Percentiles rank a stretch among this genome's conserved stretches.
Conservation (phyloP, 2,329 filamentous ascomycete genomes). For the Fusarium abutilonis region DNA sequence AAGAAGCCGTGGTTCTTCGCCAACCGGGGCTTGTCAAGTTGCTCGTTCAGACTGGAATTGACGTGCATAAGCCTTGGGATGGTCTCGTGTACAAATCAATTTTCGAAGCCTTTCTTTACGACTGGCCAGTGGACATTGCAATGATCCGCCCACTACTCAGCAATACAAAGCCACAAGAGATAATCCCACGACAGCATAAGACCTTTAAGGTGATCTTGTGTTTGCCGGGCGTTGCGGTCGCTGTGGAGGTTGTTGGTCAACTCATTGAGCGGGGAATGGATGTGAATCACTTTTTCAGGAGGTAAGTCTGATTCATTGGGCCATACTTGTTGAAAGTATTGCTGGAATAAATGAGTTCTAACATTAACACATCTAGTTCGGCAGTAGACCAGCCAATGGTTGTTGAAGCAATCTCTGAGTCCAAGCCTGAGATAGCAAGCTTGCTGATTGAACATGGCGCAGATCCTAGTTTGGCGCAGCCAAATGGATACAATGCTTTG, state of each 20-base stretch:
- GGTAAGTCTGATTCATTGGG: not conserved
- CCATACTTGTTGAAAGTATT: too few species aligned
- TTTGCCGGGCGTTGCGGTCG: not conserved
- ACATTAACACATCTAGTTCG: not conserved
- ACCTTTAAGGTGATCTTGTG: constrained; percentile 23
- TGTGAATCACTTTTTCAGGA: constrained; percentile 22
- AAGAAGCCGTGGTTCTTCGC: constrained; percentile 10
- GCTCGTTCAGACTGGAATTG: constrained; percentile 29
- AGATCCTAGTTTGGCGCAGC: constrained; percentile 23
- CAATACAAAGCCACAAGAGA: constrained; percentile 13
- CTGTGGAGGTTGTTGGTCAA: constrained; percentile 12
- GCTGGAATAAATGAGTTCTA: not conserved
- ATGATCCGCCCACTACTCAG: constrained; percentile 24
- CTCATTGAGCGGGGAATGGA: constrained; percentile 33
- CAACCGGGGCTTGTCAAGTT: constrained; percentile 13
- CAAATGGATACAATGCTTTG: constrained; percentile 24
- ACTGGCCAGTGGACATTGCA: constrained; percentile 7
- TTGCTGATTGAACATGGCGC: constrained; percentile 33
- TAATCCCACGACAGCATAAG: constrained; percentile 24
- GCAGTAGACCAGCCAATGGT: constrained; percentile 21
- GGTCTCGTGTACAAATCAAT: constrained; percentile 11
- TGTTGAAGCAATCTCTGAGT: constrained; percentile 17
- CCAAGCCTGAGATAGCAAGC: constrained; percentile 14
- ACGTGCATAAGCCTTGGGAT: constrained; percentile 13
- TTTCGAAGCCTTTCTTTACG: constrained; percentile 25